Evolutionary conservation across 1,139 yeast species (phyloP), one percentile per base, ranked within the genome.

Genomic region (Scheffersomyces insectosa): DNA sequence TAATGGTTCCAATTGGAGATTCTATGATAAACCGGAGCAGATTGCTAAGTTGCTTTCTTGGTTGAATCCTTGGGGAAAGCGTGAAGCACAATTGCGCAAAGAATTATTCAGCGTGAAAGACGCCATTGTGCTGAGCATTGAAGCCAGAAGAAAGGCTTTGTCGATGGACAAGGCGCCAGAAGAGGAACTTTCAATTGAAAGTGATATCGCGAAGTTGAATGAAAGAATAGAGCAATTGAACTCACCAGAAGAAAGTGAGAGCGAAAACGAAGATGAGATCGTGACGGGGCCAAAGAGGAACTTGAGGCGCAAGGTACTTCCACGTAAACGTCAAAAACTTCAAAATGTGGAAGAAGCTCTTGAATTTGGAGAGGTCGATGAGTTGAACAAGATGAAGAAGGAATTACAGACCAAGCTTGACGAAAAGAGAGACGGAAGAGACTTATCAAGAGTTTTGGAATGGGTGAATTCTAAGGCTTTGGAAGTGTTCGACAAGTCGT

Each of bases 51-150:
- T 93, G 28, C 50, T 84, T 6, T 59, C 66, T 10, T 87, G 95
- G 89, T 71, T 91, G 42, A 83, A 85, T 55, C 83, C 81, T 6
- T 79, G 83, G 75, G 98, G 98, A 3, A 70, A 69, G 41, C 72
- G 97, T 37, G 99, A 93, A 59, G 73, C 82, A 8, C 73, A 69
- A 33, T 72, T 93, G 37, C 66, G 79, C 32, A 84, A 84, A 49
- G 96, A 88, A 56, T 63, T 90, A 41, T 51, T 63, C 8, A 65
- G 67, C 4, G 73, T 82, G 6, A 77, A 79, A 50, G 83, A 79
- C 9, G 75, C 78, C 14, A 76, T 91, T 13, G 58, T 63, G 15
- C 68, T 74, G 10, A 79, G 90, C 55, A 79, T 88, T 59, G 69
- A 66, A 13, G 79, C 88, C 1, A 77, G 96, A 50, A 66, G 72